Percentiles rank a stretch among this genome's conserved stretches.
Evolutionary conservation across 257 asterid species (phyloP).

Genomic region (Petunia secreta): DNA sequence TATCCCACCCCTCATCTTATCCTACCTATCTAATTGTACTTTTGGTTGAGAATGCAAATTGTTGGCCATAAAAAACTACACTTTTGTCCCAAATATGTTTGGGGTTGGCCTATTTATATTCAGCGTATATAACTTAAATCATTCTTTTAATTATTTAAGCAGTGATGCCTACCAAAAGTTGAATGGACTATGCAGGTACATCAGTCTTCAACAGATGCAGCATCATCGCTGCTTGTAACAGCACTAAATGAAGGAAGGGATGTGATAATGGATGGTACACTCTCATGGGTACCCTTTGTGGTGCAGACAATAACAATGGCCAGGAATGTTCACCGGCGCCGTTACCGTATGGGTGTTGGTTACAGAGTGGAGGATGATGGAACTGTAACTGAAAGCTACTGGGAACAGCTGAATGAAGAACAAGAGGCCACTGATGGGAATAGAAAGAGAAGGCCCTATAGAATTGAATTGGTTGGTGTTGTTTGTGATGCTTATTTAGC

Average conservation of each 20-base stretch:
- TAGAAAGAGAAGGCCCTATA: constrained; percentile 33
- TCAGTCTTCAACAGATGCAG: constrained; percentile 95
- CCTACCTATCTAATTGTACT: not conserved
- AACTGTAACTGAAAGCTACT: constrained; percentile 30
- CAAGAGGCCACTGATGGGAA: constrained; percentile 34
- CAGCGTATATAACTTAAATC: not conserved
- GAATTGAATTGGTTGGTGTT: constrained; percentile 37
- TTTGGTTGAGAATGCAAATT: not conserved
- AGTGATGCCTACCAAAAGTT: not conserved
- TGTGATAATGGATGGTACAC: constrained; percentile 97
- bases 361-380: constrained; percentile 35
- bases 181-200: constrained; percentile 66
- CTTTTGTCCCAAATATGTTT: no score
- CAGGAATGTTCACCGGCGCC: constrained; percentile 36
- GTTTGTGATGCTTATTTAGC: constrained; percentile 39
- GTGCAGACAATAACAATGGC: constrained; percentile 46
- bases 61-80: not conserved
- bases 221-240: constrained; percentile 87
- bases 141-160: not conserved
- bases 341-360: constrained; percentile 35
- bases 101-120: no score
- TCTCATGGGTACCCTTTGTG: constrained; percentile 95
- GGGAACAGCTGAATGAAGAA: constrained; percentile 33
- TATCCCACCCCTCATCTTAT: not conserved
- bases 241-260: constrained; percentile 97